phyloP scores from a whole-genome alignment of 306 rosid genomes.

The Glycine tomentella region DNA sequence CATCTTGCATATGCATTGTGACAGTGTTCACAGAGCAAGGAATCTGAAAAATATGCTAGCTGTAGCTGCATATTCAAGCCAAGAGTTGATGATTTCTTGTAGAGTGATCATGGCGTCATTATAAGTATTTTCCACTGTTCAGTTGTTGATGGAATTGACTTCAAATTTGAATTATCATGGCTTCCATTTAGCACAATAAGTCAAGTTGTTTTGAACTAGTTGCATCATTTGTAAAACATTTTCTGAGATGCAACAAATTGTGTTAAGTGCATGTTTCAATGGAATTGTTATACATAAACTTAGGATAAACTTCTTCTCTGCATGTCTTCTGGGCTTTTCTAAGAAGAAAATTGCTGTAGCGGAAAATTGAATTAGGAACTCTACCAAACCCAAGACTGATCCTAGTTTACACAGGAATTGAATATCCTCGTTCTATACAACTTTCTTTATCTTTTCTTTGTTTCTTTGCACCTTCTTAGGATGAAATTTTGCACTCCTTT shows the following conservation, averaged over 20 bases:
- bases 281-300: neutral
- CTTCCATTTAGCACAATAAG: neutral
- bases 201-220: neutral
- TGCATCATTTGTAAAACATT: slow-evolving; percentile 7
- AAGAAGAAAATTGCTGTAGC: neutral
- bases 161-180: neutral
- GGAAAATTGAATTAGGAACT: neutral
- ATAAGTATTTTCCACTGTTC: neutral
- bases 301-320: slow-evolving; percentile 1
- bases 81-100: neutral
- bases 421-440: neutral
- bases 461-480: neutral
- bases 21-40: neutral
- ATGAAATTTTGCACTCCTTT: neutral
- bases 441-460: neutral
- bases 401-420: slow-evolving; percentile 9
- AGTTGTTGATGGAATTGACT: neutral
- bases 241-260: neutral
- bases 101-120: neutral
- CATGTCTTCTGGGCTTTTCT: neutral
- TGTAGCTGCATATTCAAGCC: slow-evolving; percentile 5
- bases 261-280: neutral
- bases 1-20: neutral
- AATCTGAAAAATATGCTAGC: neutral
- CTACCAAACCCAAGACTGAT: slow-evolving; percentile 2